phyloP scores from a whole-genome alignment of 2,329 filamentous ascomycete species.

The Colletotrichum sp. region DNA sequence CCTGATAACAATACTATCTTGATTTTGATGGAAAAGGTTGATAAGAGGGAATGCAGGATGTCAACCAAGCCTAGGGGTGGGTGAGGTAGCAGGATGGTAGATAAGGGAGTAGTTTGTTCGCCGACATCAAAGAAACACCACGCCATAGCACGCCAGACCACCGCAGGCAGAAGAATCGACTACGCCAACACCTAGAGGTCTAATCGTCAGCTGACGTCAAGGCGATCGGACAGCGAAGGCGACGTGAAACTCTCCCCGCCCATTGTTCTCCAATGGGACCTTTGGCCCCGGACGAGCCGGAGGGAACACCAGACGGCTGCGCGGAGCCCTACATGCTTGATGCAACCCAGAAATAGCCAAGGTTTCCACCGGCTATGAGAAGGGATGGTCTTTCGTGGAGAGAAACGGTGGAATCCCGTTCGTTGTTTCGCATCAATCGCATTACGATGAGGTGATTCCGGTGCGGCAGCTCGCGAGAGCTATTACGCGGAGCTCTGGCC shows the following conservation, averaged over 20 bases:
- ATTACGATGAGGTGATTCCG: conserved; percentile 4
- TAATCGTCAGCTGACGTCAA: conserved; percentile 24
- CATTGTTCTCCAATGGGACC: neutral
- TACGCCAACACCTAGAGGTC: neutral
- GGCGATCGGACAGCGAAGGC: conserved; percentile 9
- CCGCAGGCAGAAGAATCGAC: neutral
- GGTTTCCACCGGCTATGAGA: neutral
- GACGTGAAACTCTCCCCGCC: conserved; percentile 12
- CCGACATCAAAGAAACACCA: neutral
- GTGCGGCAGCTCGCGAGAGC: neutral
- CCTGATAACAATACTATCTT: neutral
- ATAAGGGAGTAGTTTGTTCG: neutral
- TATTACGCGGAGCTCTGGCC: neutral
- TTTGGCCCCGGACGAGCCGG: conserved; percentile 3
- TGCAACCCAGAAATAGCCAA: neutral
- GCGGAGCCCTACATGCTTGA: neutral
- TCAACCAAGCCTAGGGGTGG: rapidly evolving
- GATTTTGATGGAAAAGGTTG: neutral
- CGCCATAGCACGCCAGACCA: neutral
- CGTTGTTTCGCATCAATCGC: neutral
- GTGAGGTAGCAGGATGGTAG: neutral
- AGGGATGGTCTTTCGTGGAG: neutral
- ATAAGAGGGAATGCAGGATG: neutral
- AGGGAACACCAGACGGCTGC: neutral
- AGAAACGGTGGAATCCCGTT: neutral